Evolutionary conservation across 805 yeast genomes (phyloP).

Genomic region (Barnettozyma sp.): DNA sequence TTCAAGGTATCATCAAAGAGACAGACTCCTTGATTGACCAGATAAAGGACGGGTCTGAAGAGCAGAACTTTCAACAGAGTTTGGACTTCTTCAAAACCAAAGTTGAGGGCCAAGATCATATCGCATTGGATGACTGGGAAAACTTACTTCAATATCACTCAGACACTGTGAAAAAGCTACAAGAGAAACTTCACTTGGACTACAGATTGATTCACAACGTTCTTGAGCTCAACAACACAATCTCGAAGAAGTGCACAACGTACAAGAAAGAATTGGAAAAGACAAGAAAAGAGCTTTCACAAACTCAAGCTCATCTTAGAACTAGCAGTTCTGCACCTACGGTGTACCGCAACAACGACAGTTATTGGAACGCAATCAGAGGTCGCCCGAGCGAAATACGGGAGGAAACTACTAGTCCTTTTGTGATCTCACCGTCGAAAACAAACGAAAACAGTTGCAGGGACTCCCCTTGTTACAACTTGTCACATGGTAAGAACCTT

Average conservation of each 20-base stretch:
- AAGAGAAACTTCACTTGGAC: slow-evolving; percentile 8
- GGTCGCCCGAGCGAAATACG: too few relatives aligned
- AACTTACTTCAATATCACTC: slow-evolving; percentile 7
- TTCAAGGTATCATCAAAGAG: slow-evolving; percentile 1
- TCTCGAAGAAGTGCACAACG: slow-evolving; percentile 4
- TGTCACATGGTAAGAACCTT: background rate
- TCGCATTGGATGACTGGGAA: background rate
- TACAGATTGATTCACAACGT: slow-evolving; percentile 15
- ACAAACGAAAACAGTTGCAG: too few relatives aligned
- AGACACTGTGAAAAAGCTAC: slow-evolving; percentile 1
- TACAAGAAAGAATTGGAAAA: slow-evolving; percentile 3
- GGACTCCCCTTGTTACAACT: too few relatives aligned
- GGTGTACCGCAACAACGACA: too few relatives aligned
- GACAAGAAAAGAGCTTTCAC: background rate
- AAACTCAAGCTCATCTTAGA: background rate
- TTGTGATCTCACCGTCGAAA: too few relatives aligned
- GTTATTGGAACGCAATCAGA: too few relatives aligned
- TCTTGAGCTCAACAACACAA: slow-evolving; percentile 18
- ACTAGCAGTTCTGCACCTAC: too few relatives aligned
- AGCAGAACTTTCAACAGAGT: background rate
- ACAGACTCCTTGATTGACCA: slow-evolving; percentile 1
- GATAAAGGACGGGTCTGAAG: background rate
- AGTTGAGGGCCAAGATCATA: background rate
- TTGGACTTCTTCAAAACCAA: slow-evolving; percentile 3
- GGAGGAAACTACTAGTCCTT: too few relatives aligned